Conservation (phyloP, 2,329 filamentous ascomycete species). For the Amylocarpus encephaloides region DNA sequence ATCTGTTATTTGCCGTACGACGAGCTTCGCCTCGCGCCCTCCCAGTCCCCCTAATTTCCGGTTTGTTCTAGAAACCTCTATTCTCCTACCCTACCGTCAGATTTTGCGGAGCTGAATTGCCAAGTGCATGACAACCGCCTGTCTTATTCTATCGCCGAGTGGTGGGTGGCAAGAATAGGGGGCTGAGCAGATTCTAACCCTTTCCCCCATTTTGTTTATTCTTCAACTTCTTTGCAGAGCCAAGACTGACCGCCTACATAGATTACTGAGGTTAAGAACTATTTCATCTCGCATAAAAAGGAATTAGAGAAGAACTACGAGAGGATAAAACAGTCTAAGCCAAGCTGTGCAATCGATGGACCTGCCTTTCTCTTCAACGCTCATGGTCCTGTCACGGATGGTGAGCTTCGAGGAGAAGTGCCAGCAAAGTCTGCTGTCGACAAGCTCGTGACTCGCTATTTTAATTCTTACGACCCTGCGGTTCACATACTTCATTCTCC, state of each 20-base stretch:
- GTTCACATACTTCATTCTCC: slow-evolving; percentile 74
- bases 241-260: slow-evolving; percentile 28
- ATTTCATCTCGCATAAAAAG: slow-evolving; percentile 80
- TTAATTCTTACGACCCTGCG: slow-evolving; percentile 71
- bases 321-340: slow-evolving; percentile 64
- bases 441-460: slow-evolving; percentile 80
- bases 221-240: neutral
- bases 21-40: too few relatives aligned
- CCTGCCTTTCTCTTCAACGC: slow-evolving; percentile 76
- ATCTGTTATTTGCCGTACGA: too few relatives aligned
- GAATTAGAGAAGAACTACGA: slow-evolving; percentile 79
- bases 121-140: neutral
- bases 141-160: neutral
- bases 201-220: neutral
- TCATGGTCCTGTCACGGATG: slow-evolving; percentile 59
- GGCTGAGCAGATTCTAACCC: neutral
- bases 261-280: slow-evolving; percentile 90
- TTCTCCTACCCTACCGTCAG: too few relatives aligned
- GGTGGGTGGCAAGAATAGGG: too few relatives aligned
- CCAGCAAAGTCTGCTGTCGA: slow-evolving; percentile 79
- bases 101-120: neutral
- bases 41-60: too few relatives aligned
- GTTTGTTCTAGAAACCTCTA: neutral
- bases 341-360: slow-evolving; percentile 52
- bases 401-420: slow-evolving; percentile 72